Conservation (phyloP, 1,139 yeast genomes). For the Saccharomyces pastorianus region DNA sequence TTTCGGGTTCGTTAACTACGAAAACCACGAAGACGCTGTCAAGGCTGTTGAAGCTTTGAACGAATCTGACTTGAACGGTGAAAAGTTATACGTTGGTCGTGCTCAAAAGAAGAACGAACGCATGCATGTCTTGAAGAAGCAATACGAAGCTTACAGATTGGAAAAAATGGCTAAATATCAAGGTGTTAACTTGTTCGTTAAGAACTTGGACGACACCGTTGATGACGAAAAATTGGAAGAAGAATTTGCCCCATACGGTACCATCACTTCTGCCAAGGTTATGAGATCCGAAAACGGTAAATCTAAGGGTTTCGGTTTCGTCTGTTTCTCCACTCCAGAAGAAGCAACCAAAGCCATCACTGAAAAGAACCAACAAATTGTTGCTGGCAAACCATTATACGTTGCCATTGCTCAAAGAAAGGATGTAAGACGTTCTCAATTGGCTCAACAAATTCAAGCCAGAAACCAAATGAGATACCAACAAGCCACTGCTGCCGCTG, state of each 20-base stretch:
- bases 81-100: slow-evolving; percentile 89
- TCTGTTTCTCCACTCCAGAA: slow-evolving; percentile 68
- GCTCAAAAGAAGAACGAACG: slow-evolving; percentile 99
- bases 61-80: slow-evolving; percentile 78
- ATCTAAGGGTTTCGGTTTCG: no score
- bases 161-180: slow-evolving; percentile 93
- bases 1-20: slow-evolving; percentile 91
- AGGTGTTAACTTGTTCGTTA: slow-evolving; percentile 93
- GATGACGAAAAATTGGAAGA: slow-evolving; percentile 88
- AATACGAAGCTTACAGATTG: slow-evolving; percentile 85
- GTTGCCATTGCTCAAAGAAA: slow-evolving; percentile 99
- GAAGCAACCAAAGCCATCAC: slow-evolving; percentile 98
- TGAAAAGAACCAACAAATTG: slow-evolving; percentile 97
- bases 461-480: slow-evolving; percentile 98
- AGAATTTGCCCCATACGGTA: slow-evolving; percentile 89
- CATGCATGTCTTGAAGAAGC: slow-evolving; percentile 90
- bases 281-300: slow-evolving; percentile 72
- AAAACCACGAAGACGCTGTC: slow-evolving; percentile 77
- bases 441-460: slow-evolving; percentile 96
- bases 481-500: slow-evolving; percentile 70
- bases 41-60: slow-evolving; percentile 90
- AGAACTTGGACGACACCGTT: slow-evolving; percentile 89
- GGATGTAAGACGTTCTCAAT: slow-evolving; percentile 95
- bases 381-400: slow-evolving; percentile 91
- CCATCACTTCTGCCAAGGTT: slow-evolving; percentile 92